These are phyloP conservation scores for Lantana camara DNA, from an alignment of 257 asterid genomes.

Conservation along the genomic window DNA sequence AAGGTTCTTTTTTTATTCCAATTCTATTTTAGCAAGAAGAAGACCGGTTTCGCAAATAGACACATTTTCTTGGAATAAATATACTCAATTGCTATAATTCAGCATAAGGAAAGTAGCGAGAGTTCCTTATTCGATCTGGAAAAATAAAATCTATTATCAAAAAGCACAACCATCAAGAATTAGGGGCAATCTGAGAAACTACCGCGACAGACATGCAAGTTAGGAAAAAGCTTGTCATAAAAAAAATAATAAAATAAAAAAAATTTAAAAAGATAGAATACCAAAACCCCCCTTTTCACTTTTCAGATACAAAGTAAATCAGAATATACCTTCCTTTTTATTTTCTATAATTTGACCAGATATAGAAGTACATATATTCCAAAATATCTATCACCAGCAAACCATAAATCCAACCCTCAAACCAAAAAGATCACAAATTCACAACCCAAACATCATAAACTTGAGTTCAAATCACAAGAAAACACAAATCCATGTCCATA, in stretches of 20 bases:
- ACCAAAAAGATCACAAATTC: background rate
- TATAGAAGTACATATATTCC: background rate
- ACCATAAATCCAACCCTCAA: background rate
- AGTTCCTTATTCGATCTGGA: constrained; percentile 2
- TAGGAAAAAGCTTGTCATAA: constrained; percentile 16
- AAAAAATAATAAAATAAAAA: background rate
- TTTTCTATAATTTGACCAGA: constrained; percentile 10
- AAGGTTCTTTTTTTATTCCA: constrained; percentile 6
- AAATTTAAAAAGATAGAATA: too few species aligned
- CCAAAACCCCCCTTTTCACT: background rate
- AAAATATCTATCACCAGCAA: constrained; percentile 8
- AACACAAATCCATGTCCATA: background rate
- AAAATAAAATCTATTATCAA: constrained; percentile 9
- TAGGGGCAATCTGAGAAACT: background rate
- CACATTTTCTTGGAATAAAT: background rate
- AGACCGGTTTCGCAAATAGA: background rate
- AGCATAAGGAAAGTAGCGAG: constrained; percentile 13
- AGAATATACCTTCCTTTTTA: constrained; percentile 2
- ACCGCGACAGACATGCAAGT: constrained; percentile 10
- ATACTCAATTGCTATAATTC: constrained; percentile 2
- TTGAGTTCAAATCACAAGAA: background rate
- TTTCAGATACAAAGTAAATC: constrained; percentile 9
- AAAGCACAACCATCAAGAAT: constrained; percentile 7
- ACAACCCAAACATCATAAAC: background rate
- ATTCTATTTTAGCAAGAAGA: background rate